These are phyloP conservation scores for Xerocomus tenax DNA, from an alignment of 1,284 basidiomycete species.

Conservation along the genomic window DNA sequence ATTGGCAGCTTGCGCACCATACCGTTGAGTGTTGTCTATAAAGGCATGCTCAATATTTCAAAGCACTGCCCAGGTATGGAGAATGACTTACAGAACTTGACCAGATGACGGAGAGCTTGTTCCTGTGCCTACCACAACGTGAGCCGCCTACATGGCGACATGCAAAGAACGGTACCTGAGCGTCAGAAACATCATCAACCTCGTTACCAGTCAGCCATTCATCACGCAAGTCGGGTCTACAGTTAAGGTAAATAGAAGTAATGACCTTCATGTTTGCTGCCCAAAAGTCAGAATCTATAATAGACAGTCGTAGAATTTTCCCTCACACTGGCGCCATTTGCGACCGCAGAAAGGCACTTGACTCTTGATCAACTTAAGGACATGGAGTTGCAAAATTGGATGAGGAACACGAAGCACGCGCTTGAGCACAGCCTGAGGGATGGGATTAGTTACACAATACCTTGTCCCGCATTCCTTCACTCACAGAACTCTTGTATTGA, in stretches of 20 bases:
- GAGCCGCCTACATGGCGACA: conserved; percentile 1
- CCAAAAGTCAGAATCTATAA: conserved; percentile 14
- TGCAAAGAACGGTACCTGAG: conserved; percentile 43
- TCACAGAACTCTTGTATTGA: conserved; percentile 94
- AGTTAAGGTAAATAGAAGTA: conserved; percentile 95
- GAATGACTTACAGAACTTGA: conserved; percentile 77
- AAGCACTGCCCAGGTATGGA: not conserved
- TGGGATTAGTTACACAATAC: conserved; percentile 8
- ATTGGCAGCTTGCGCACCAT: conserved; percentile 56
- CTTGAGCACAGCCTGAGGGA: conserved; percentile 80
- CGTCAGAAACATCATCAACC: conserved; percentile 82
- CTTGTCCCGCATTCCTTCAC: conserved; percentile 23
- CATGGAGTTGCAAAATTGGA: conserved; percentile 87
- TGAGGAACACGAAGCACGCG: conserved; percentile 90
- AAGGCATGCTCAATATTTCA: conserved; percentile 5
- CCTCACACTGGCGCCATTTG: conserved; percentile 93
- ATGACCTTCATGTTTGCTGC: conserved; percentile 99
- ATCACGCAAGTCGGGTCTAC: conserved; percentile 90
- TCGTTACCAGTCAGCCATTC: conserved; percentile 96
- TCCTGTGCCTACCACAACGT: conserved; percentile 73
- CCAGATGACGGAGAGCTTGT: conserved; percentile 86
- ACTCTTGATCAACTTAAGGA: conserved; percentile 97
- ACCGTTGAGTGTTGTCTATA: conserved; percentile 71
- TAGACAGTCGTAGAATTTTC: not conserved
- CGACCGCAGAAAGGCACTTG: conserved; percentile 97